Evolutionary conservation across 2,329 filamentous ascomycete species (phyloP), one percentile per base, ranked within the genome.

Genomic region (Coniochaeta ligniaria): DNA sequence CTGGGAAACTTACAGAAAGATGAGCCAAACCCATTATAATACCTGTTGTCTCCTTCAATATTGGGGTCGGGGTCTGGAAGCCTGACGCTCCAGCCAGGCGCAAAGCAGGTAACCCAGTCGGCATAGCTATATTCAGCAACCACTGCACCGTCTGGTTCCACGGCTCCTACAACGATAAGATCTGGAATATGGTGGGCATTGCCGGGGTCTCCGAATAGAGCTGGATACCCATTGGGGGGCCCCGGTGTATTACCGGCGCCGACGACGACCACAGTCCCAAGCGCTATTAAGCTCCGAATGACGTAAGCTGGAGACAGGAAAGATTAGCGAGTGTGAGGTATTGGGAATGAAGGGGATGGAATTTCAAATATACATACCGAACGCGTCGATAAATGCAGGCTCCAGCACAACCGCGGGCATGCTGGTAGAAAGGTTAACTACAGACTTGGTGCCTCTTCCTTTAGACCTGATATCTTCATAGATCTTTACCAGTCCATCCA

Each of bases 401-500:
- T n/a, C n/a, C n/a, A n/a, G n/a, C n/a, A n/a, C n/a, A n/a, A n/a
- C n/a, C n/a, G n/a, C n/a, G n/a, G n/a, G n/a, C n/a, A n/a, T n/a
- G n/a, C n/a, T n/a, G n/a, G 57, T 36, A 2, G 60, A 59, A 11
- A 59, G 6, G 38, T 57, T 61, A 26, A 61, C 57, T 2, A 59
- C 60, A 1, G 36, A 22, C 52, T 57, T 61, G 36, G 36, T 35
- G 1, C 60, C 60, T 16, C 60, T 22, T 16, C 57, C 36, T 17
- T 38, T 57, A 8, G 31, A 36, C 22, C 36, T 59, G 43, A 45
- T 59, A 20, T 62, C 58, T 16, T 62, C 54, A 57, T 62, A 35
- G 17, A 62, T 55, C 43, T 35, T 38, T 17, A 24, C 52, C 2
- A 60, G 38, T 1, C 14, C 57, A 20, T 62, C 60, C 16, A 54